Percentiles rank a stretch among this genome's conserved stretches.
Evolutionary conservation across 192 early-diverging fungal genomes (phyloP).

Genomic region (Chytriomyces sp.): DNA sequence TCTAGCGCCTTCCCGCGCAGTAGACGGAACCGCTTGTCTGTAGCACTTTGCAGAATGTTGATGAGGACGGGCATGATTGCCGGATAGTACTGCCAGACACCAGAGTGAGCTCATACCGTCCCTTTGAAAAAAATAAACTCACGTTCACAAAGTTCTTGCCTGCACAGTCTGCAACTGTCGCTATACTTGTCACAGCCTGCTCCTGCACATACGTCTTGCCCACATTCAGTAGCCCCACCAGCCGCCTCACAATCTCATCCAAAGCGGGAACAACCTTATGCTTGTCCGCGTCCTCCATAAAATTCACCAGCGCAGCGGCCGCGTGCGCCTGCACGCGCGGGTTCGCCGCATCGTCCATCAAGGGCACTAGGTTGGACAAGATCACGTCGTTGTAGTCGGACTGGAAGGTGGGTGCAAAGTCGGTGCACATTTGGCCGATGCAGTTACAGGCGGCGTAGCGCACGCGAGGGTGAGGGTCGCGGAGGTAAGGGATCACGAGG

Average conservation of each 20-base stretch:
- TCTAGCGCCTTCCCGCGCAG: conserved; percentile 98
- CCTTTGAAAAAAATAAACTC: not conserved
- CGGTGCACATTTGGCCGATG: conserved; percentile 96
- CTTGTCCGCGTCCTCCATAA: conserved; percentile 88
- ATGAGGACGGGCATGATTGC: conserved; percentile 96
- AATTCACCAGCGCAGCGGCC: conserved; percentile 98
- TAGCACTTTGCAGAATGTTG: conserved; percentile 82
- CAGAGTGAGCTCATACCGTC: conserved; percentile 1
- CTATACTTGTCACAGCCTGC: conserved; percentile 97
- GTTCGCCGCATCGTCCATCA: conserved; percentile 76
- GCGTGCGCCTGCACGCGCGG: conserved; percentile 95
- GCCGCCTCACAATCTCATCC: conserved; percentile 83
- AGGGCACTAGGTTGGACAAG: conserved; percentile 77
- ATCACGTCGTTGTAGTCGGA: conserved; percentile 39
- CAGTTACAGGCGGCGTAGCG: conserved; percentile 96
- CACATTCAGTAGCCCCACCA: conserved; percentile 82
- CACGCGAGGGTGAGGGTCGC: conserved; percentile 92
- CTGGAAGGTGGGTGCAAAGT: conserved; percentile 73
- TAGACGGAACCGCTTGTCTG: conserved; percentile 82
- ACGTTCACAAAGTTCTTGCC: conserved; percentile 80
- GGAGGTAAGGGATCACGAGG: conserved; percentile 76
- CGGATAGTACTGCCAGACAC: conserved; percentile 74
- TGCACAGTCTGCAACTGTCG: conserved; percentile 95
- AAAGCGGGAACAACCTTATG: conserved; percentile 84
- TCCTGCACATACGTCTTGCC: conserved; percentile 94